Percentiles rank a stretch among this genome's conserved stretches.
Evolutionary conservation across 2,329 filamentous ascomycete species (phyloP).

Genomic region (Furcasterigmium furcatum): DNA sequence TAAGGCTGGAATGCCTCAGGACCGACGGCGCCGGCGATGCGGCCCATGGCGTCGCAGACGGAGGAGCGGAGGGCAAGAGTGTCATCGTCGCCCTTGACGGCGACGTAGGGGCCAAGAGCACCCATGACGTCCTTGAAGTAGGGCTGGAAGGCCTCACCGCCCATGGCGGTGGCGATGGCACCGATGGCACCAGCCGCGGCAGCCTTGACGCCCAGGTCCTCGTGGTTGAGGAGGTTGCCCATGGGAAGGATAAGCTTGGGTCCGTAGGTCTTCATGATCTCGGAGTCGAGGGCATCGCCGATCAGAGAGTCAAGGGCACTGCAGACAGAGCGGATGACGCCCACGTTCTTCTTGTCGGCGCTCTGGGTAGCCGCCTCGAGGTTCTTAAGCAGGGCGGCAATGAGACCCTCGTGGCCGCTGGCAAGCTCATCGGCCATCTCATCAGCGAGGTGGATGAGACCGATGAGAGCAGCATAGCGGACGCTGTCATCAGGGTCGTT

Average conservation of each 20-base stretch:
- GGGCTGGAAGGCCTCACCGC: slow-evolving; percentile 79
- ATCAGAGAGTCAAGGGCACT: slow-evolving; percentile 89
- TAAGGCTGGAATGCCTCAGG: slow-evolving; percentile 85
- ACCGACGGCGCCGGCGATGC: slow-evolving; percentile 87
- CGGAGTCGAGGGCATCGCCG: slow-evolving; percentile 78
- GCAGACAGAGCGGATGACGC: slow-evolving; percentile 86
- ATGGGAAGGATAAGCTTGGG: slow-evolving; percentile 80
- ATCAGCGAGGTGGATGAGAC: slow-evolving; percentile 86
- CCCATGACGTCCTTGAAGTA: slow-evolving; percentile 92
- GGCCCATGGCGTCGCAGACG: slow-evolving; percentile 89
- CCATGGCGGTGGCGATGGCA: slow-evolving; percentile 82
- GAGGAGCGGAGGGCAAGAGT: slow-evolving; percentile 87
- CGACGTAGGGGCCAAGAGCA: slow-evolving; percentile 78
- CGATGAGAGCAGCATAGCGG: slow-evolving; percentile 81
- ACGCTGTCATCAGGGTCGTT: slow-evolving; percentile 82
- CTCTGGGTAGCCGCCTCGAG: slow-evolving; percentile 74
- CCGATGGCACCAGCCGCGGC: slow-evolving; percentile 86
- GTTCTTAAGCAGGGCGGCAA: slow-evolving; percentile 84
- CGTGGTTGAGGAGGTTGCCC: slow-evolving; percentile 77
- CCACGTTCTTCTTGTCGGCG: slow-evolving; percentile 70
- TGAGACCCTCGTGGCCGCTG: slow-evolving; percentile 79
- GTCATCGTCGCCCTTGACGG: slow-evolving; percentile 84
- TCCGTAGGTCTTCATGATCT: slow-evolving; percentile 79
- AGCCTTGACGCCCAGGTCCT: slow-evolving; percentile 86
- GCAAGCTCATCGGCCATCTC: slow-evolving; percentile 89